These are phyloP conservation scores for Porodaedalea pini DNA, from an alignment of 1,284 basidiomycete genomes.

Conservation along the genomic window DNA sequence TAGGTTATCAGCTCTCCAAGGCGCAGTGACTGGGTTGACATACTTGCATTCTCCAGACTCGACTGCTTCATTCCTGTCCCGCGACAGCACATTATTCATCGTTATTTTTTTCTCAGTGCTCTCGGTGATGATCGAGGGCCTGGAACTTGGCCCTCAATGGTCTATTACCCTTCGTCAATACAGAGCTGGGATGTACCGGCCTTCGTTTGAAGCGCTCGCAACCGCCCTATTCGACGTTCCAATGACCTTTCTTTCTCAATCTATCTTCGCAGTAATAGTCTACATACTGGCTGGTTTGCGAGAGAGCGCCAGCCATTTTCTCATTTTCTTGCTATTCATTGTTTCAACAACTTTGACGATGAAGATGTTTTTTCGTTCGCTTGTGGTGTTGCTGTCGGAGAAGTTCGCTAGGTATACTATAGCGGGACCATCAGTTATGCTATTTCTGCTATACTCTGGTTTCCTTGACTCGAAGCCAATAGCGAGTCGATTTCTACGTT, in stretches of 20 bases:
- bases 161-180: conserved; percentile 64
- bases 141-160: conserved; percentile 66
- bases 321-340: conserved; percentile 50
- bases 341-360: conserved; percentile 43
- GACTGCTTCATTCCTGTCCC: neutral
- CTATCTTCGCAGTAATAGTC: conserved; percentile 51
- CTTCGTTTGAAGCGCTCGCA: conserved; percentile 63
- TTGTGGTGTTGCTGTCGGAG: conserved; percentile 44
- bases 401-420: conserved; percentile 44
- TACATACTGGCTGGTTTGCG: conserved; percentile 67
- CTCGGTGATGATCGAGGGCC: conserved; percentile 66
- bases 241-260: conserved; percentile 50
- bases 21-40: neutral
- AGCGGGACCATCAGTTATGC: conserved; percentile 46
- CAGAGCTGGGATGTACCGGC: conserved; percentile 60
- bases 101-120: conserved; percentile 52
- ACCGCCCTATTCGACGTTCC: conserved; percentile 70
- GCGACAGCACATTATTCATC: conserved; percentile 28
- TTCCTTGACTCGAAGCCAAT: conserved; percentile 29
- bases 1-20: conserved; percentile 48
- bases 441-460: conserved; percentile 47
- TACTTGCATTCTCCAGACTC: conserved; percentile 1
- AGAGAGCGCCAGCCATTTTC: conserved; percentile 51
- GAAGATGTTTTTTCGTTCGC: conserved; percentile 51
- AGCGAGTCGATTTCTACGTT: conserved; percentile 37